Evolutionary conservation across 2,329 filamentous ascomycete species (phyloP), one percentile per base, ranked within the genome.

Genomic region (Fusarium torreyae): DNA sequence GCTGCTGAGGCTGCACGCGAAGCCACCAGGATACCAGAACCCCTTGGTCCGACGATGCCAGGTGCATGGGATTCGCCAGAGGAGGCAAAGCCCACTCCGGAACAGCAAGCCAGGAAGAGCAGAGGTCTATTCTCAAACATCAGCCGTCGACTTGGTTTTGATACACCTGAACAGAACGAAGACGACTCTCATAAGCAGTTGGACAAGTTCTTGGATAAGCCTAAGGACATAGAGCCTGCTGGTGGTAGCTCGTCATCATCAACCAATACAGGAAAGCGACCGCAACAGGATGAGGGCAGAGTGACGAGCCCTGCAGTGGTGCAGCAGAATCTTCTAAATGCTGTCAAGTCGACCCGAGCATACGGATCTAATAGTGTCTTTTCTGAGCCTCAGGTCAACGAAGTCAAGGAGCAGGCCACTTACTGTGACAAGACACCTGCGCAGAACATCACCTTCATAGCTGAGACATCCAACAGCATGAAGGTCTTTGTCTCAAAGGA

Each of bases 381-480:
- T 80, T 89, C 88, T 5, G 88, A 89, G 22, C 93, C 93, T 0
- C 83, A 88, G 54, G 91, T 92, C 36, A 90, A 89, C 65, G 83
- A 90, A 51, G 90, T 97, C 70, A 92, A 92, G 75, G 94, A 97
- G 78, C 92, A 93, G 71, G 88, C 91, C 39, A 92, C 92, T 0
- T 97, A 97, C 81, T 98, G 94, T 78, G 94, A 98, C 81, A 87
- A 89, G 70, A 91, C 84, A 24, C 89, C 92, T 3, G 89, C 88
- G 1, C 89, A 94, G 59, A 90, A 97, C 78, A 88, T 97, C 13
- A 83, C 84, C 17, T 91, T 91, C 74, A 86, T 89, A 14, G 91
- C 91, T 6, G 89, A 92, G 45, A 87, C 92, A 5, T 87, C 89
- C 4, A 89, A 90, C 49, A 88, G 91, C 6, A 91, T 94, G 79